phyloP scores from a whole-genome alignment of 768 basidiomycete species.

The Tylopilus sp. region DNA sequence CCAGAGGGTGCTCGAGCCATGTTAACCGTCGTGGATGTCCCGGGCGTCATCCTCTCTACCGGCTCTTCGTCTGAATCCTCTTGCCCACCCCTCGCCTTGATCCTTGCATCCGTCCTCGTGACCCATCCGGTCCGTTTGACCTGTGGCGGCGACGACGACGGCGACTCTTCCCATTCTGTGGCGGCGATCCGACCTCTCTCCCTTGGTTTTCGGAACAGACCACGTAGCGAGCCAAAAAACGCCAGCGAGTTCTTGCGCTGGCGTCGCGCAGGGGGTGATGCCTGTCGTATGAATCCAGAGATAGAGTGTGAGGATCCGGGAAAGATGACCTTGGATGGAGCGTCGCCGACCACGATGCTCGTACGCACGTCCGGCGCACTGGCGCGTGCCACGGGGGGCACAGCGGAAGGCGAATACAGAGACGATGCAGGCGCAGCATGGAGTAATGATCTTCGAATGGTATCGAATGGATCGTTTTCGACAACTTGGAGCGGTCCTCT shows the following conservation, averaged over 20 bases:
- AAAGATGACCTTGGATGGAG: background rate
- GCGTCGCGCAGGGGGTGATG: constrained; percentile 4
- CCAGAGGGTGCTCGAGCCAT: background rate
- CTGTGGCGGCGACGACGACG: background rate
- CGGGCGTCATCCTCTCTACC: background rate
- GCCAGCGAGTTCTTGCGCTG: constrained; percentile 20
- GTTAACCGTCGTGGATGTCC: background rate
- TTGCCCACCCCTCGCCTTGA: constrained; percentile 1
- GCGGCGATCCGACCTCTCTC: background rate
- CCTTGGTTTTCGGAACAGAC: constrained; percentile 25
- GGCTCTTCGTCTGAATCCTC: constrained; percentile 20
- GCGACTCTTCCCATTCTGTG: constrained; percentile 15
- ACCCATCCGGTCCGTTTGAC: constrained; percentile 20
- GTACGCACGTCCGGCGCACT: constrained; percentile 4
- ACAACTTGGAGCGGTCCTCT: constrained; percentile 20
- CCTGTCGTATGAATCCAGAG: background rate
- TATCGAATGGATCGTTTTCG: constrained; percentile 25
- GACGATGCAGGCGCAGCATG: background rate
- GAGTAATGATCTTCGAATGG: constrained; percentile 12
- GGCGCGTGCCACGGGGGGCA: background rate
- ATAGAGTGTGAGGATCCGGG: background rate
- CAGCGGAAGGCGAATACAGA: too few species aligned
- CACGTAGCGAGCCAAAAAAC: constrained; percentile 26
- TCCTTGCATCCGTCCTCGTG: constrained; percentile 26
- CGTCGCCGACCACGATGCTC: background rate